Evolutionary conservation across 2,329 filamentous ascomycete species (phyloP).

Genomic region (Raffaelea arxii): DNA sequence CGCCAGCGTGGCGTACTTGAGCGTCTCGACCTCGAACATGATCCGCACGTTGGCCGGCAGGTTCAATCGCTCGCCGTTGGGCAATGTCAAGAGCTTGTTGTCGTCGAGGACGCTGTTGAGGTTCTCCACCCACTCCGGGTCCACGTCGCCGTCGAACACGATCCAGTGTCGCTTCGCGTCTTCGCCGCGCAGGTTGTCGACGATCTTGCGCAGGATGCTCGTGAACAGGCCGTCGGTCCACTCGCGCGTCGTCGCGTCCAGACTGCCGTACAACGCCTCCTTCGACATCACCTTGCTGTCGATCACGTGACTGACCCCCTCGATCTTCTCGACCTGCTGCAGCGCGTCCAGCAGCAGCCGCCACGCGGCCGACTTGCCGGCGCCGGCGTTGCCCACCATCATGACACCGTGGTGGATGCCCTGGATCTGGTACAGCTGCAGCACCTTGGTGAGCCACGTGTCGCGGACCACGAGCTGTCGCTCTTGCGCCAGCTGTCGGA

Average conservation of each 20-base stretch:
- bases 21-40: slow-evolving; percentile 98
- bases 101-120: slow-evolving; percentile 98
- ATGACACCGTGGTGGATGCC: slow-evolving; percentile 98
- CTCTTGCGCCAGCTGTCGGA: slow-evolving; percentile 72
- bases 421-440: slow-evolving; percentile 97
- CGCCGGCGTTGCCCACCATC: slow-evolving; percentile 99
- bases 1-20: slow-evolving; percentile 94
- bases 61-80: slow-evolving; percentile 95
- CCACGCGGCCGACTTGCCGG: slow-evolving; percentile 95
- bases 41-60: slow-evolving; percentile 91
- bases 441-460: slow-evolving; percentile 92
- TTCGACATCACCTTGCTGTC: slow-evolving; percentile 99
- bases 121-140: slow-evolving; percentile 99
- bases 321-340: slow-evolving; percentile 80
- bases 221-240: slow-evolving; percentile 99
- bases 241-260: slow-evolving; percentile 94
- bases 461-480: slow-evolving; percentile 85
- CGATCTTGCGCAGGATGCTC: slow-evolving; percentile 93
- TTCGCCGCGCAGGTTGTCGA: slow-evolving; percentile 96
- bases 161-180: slow-evolving; percentile 98
- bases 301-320: slow-evolving; percentile 94
- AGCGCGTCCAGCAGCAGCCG: slow-evolving; percentile 83
- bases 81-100: slow-evolving; percentile 93
- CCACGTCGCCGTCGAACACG: slow-evolving; percentile 96
- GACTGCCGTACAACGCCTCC: slow-evolving; percentile 87